Evolutionary conservation across 176 grass and related monocot genomes (phyloP).

Genomic region (Carex pumila): DNA sequence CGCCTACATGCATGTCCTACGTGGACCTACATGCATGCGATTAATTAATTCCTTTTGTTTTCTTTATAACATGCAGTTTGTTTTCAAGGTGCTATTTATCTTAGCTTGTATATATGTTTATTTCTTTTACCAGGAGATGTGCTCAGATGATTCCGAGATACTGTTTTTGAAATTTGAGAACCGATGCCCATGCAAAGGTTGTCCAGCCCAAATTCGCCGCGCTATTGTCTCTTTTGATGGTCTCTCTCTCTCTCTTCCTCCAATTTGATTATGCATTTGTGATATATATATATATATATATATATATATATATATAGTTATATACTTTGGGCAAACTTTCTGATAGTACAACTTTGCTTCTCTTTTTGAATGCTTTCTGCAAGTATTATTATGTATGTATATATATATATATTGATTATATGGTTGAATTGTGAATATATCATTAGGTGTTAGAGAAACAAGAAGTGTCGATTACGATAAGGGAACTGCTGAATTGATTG

Average conservation of each 20-base stretch:
- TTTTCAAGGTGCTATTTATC: background rate
- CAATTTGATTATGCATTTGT: background rate
- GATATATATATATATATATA: background rate
- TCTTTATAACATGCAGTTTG: background rate
- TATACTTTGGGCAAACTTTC: no score
- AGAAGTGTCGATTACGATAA: conserved; percentile 13
- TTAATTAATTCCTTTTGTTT: background rate
- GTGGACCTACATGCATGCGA: background rate
- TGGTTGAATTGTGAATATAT: background rate
- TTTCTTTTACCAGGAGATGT: background rate
- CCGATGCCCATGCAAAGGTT: conserved; percentile 5
- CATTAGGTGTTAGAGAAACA: conserved; percentile 16
- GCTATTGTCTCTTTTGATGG: conserved; percentile 9
- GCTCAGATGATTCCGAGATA: conserved; percentile 15
- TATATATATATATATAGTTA: no score
- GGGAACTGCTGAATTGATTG: conserved; percentile 15
- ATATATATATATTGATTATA: background rate
- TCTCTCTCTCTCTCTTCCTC: background rate
- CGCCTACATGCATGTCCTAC: no score
- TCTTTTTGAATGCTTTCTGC: background rate
- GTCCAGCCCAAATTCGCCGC: background rate
- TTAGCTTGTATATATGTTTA: background rate
- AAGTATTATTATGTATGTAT: background rate
- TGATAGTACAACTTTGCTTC: background rate
- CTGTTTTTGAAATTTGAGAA: conserved; percentile 14